phyloP scores from a whole-genome alignment of 2,329 filamentous ascomycete genomes.

The Microascus cirrosus region DNA sequence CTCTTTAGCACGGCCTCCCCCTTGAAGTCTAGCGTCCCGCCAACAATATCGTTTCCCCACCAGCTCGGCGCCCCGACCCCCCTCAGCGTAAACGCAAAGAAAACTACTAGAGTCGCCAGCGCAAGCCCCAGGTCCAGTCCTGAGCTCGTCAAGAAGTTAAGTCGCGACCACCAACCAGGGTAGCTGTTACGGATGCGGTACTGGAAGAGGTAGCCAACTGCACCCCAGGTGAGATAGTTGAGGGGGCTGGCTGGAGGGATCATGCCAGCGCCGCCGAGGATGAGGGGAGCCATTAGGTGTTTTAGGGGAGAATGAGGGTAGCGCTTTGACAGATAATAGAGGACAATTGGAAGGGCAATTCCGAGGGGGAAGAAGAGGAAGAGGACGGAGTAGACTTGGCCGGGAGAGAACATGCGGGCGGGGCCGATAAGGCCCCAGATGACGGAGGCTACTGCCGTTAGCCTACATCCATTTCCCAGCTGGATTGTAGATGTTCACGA shows the following conservation, averaged over 20 bases:
- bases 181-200: constrained; percentile 51
- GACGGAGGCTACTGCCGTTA: constrained; percentile 37
- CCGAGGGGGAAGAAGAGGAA: constrained; percentile 50
- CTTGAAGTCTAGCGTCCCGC: constrained; percentile 48
- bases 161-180: constrained; percentile 61
- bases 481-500: too few species aligned
- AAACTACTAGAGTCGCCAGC: constrained; percentile 55
- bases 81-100: constrained; percentile 57
- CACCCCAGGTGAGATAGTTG: constrained; percentile 64
- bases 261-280: constrained; percentile 46
- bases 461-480: too few species aligned
- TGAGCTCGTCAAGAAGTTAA: constrained; percentile 63
- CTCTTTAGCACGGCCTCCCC: constrained; percentile 46
- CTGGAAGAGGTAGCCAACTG: constrained; percentile 62
- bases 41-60: constrained; percentile 56
- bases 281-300: constrained; percentile 49
- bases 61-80: constrained; percentile 51
- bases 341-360: constrained; percentile 36
- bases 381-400: constrained; percentile 49
- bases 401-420: constrained; percentile 50
- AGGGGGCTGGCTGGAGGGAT: constrained; percentile 60
- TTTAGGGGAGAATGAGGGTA: constrained; percentile 38
- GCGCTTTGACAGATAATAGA: constrained; percentile 37
- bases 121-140: constrained; percentile 60
- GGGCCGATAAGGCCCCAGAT: constrained; percentile 60